Base-by-base conservation (phyloP, 352 stramenopile genomes). In the Salisapilia sapeloensis region DNA sequence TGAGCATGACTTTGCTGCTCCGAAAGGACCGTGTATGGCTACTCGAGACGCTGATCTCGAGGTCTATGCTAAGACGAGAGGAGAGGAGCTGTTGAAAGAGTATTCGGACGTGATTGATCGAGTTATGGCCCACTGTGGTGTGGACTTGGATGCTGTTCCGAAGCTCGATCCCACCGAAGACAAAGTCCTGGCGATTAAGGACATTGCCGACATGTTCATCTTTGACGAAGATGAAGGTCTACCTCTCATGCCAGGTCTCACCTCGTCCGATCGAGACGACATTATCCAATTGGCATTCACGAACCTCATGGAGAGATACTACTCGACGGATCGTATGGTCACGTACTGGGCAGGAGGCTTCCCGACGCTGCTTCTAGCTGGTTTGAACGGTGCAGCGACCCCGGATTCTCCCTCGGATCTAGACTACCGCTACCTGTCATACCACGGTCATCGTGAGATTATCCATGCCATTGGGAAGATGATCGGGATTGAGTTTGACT, bases 261-360 rank as follows among this genome's bases (percentile, higher is more conserved):
- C 61, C 7, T 33, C 57, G 12, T 58, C 74, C 10, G 38, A 69
- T 15, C 69, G 61, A 29, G 40, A 47, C 9, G 34, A 72, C 19
- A 43, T 87, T 13, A 63, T 84, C 42, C 46, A 72, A 24, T 46
- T 87, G 21, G 67, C 69, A 24, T 85, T 87, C 47, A 69, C 56
- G 7, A 80, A 82, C 46, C 66, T 87, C 33, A 85, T 87, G 72
- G 72, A 87, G 44, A 50, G 72, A 28, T 87, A 87, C 45, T 87
- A 83, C 50, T 61, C 63, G 14, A 82, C 72, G 13, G 62, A 79
- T 15, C 67, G 67, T 22, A 55, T 62, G 37, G 60, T 87, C 41
- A 87, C 72, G 29, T 87, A 87, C 56, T 87, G 72, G 72, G 65
- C 78, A 26, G 72, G 67, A 24, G 72, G 67, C 11, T 87, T 87